Evolutionary conservation across 495 filamentous ascomycete species (phyloP).

Genomic region (Podospora comata): DNA sequence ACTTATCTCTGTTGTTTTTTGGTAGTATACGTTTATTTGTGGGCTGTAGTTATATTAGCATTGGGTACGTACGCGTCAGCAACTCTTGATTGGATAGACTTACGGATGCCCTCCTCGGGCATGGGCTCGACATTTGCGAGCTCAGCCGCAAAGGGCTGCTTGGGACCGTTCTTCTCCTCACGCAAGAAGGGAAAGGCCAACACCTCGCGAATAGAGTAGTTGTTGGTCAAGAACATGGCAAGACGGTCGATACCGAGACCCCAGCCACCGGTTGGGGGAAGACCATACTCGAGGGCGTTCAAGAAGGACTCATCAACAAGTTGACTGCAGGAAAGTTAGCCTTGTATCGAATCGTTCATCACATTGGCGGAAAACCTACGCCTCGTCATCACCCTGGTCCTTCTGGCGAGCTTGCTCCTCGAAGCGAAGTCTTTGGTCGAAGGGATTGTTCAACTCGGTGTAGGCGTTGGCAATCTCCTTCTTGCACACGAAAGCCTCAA

Average conservation of each 20-base stretch:
- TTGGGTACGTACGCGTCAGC: not conserved
- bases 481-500: constrained; percentile 96
- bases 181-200: constrained; percentile 75
- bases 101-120: constrained; percentile 67
- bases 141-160: constrained; percentile 61
- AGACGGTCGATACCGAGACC: constrained; percentile 96
- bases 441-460: constrained; percentile 97
- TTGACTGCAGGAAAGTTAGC: constrained; percentile 46
- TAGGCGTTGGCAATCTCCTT: constrained; percentile 97
- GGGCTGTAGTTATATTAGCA: not conserved
- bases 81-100: constrained; percentile 33
- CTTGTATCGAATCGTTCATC: not conserved
- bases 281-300: constrained; percentile 63
- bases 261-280: constrained; percentile 94
- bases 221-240: constrained; percentile 96
- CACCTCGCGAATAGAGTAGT: constrained; percentile 94
- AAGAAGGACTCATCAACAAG: constrained; percentile 93
- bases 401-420: constrained; percentile 97
- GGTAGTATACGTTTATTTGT: not conserved
- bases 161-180: constrained; percentile 41
- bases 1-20: not conserved
- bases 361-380: constrained; percentile 29
- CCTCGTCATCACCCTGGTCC: constrained; percentile 94
- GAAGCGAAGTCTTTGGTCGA: constrained; percentile 90
- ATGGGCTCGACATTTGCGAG: constrained; percentile 60